These are phyloP conservation scores for Chrysoporthe austroafricana DNA, from an alignment of 2,329 filamentous ascomycete genomes.

Conservation along the genomic window DNA sequence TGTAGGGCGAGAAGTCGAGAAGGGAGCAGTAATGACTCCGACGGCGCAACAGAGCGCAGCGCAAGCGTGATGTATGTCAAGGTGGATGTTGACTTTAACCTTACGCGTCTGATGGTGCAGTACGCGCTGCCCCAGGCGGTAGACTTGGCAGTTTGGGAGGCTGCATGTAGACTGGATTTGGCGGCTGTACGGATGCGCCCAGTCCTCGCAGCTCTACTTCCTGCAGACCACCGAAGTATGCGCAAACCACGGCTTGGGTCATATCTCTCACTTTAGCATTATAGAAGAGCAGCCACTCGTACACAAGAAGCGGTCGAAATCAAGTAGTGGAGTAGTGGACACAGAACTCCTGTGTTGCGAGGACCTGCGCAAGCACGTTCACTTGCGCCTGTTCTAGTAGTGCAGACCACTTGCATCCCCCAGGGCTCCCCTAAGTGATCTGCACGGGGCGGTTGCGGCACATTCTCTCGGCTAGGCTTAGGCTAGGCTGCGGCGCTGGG, in stretches of 20 bases:
- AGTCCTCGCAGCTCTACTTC: not conserved
- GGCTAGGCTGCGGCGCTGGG: not conserved
- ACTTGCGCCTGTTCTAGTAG: not conserved
- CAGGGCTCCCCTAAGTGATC: not conserved
- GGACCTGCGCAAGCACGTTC: not conserved
- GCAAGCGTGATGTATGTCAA: conserved; percentile 6
- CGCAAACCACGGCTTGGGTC: not conserved
- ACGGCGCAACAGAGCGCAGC: not conserved
- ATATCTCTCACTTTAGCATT: not conserved
- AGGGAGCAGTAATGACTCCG: not conserved
- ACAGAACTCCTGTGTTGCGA: not conserved
- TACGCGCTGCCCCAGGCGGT: conserved; percentile 1
- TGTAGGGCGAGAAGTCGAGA: not conserved
- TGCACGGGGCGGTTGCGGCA: not conserved
- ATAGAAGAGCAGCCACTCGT: not conserved
- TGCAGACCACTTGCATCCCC: not conserved
- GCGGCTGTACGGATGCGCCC: conserved; percentile 6
- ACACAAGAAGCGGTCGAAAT: not conserved
- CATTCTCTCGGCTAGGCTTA: not conserved
- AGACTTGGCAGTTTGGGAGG: not conserved
- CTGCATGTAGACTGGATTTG: not conserved
- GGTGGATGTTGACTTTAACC: conserved; percentile 5
- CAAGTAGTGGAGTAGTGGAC: not conserved
- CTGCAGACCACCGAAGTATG: not conserved
- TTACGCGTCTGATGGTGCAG: conserved; percentile 9